Base-by-base conservation (phyloP, 2,329 filamentous ascomycete genomes). In the Chaetomium olivaceum region DNA sequence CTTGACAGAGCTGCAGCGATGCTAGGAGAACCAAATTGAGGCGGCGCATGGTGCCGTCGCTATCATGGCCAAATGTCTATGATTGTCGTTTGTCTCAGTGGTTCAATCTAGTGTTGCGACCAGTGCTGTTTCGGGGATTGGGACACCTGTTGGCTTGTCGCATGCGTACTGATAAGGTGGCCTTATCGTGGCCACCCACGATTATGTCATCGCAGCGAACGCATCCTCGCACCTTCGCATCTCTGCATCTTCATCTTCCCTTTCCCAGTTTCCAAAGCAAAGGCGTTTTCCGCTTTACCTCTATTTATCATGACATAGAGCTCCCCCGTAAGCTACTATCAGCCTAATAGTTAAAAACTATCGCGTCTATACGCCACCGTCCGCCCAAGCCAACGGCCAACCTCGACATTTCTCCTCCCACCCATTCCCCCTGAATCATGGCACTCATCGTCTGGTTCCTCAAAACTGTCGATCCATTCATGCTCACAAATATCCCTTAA, bases 31-130 rank as follows among this genome's bases (percentile, higher is more conserved):
- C 70, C 61, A 85, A 64, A 64, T 78, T 76, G 71, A 79, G 74
- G 75, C 80, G 81, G 79, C 83, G 82, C 85, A 87, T 87, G 67
- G 67, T 80, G 76, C 73, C 74, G 74, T 66, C 72, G 65, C 69
- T 71, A 67, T 69, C 68, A 69, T 66, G 69, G 67, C 69, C 71
- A 23, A 23, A 19, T 27, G 25, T 16, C 25, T 19, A 8, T 25
- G n/a, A 27, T 58, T 19, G 27, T 16, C 27, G 39, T 19, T 52
- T n/a, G 27, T 62, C 55, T 7, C 19, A 16, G 14, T 55, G 50
- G 33, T 36, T 36, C 33, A 36, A 36, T 12, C 33, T 3, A 36
- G 33, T 3, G 33, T 36, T 36, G 33, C 33, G 33, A 36, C 33
- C 14, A 16, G 14, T 55, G 50, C 57, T n/a, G 25, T 6, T 39